Percentiles rank a stretch among this genome's conserved stretches.
Evolutionary conservation across 257 asterid genomes (phyloP).

Genomic region (Penstemon eatonii): DNA sequence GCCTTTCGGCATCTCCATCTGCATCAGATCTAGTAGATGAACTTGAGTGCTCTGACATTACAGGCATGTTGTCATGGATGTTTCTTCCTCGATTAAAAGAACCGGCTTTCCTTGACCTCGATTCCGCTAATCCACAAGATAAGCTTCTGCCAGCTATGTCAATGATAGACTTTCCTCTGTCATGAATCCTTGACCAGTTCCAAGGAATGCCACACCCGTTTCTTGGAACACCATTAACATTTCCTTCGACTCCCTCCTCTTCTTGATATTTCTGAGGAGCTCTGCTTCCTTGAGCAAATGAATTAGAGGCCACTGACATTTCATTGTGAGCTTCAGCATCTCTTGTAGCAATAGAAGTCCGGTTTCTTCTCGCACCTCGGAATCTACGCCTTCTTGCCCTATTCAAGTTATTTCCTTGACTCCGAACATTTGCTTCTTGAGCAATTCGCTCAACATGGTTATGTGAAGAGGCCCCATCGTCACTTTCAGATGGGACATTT

Average conservation of each 20-base stretch:
- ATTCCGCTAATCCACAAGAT: slow-evolving; percentile 86
- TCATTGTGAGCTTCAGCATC: slow-evolving; percentile 62
- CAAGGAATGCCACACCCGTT: slow-evolving; percentile 94
- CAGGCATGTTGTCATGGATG: slow-evolving; percentile 46
- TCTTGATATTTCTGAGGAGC: slow-evolving; percentile 36
- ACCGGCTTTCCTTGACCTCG: slow-evolving; percentile 59
- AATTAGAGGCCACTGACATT: slow-evolving; percentile 89
- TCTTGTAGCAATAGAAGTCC: slow-evolving; percentile 47
- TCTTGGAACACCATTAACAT: slow-evolving; percentile 46
- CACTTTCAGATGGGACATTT: slow-evolving; percentile 52
- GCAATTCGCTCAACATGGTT: slow-evolving; percentile 38
- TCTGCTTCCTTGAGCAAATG: slow-evolving; percentile 48
- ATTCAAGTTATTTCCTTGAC: slow-evolving; percentile 39
- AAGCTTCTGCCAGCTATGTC: slow-evolving; percentile 92
- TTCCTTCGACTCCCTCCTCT: slow-evolving; percentile 47
- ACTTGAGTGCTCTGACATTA: slow-evolving; percentile 56
- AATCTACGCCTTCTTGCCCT: slow-evolving; percentile 74
- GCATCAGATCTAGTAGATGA: slow-evolving; percentile 70
- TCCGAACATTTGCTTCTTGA: slow-evolving; percentile 39
- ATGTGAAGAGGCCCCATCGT: slow-evolving; percentile 59
- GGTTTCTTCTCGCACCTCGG: slow-evolving; percentile 69
- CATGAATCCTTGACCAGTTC: slow-evolving; percentile 93
- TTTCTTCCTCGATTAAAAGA: slow-evolving; percentile 34
- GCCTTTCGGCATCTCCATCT: slow-evolving; percentile 45
- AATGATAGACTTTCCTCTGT: slow-evolving; percentile 81